Conservation (phyloP, 2,329 filamentous ascomycete genomes). For the Trichophyton benhamiae region DNA sequence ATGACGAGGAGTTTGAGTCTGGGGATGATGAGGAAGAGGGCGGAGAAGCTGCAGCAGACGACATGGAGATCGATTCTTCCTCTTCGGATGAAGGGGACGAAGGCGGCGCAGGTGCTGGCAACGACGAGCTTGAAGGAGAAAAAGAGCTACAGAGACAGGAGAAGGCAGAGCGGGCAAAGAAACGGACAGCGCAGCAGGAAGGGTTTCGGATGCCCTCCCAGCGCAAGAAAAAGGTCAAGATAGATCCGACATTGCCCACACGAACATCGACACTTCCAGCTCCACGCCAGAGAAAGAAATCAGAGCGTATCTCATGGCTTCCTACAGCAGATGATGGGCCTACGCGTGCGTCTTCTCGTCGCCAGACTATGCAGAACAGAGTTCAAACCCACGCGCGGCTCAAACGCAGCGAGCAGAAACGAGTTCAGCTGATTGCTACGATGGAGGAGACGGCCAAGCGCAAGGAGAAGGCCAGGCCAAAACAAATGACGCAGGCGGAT, state of each 20-base stretch:
- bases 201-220: constrained; percentile 46
- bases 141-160: constrained; percentile 70
- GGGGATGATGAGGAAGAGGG: constrained; percentile 44
- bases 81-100: constrained; percentile 70
- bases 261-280: constrained; percentile 23
- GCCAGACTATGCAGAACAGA: constrained; percentile 54
- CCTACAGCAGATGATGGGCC: constrained; percentile 51
- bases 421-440: constrained; percentile 38
- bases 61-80: constrained; percentile 76
- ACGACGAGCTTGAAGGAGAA: constrained; percentile 72
- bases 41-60: constrained; percentile 45
- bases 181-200: constrained; percentile 45
- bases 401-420: constrained; percentile 38
- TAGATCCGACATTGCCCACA: constrained; percentile 28
- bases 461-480: constrained; percentile 62
- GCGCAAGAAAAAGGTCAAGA: constrained; percentile 65
- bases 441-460: constrained; percentile 50
- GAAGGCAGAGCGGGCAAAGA: constrained; percentile 59
- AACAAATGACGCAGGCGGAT: constrained; percentile 75
- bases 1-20: constrained; percentile 38
- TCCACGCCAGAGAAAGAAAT: constrained; percentile 51
- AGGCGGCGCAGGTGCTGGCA: constrained; percentile 36
- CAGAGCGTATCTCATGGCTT: constrained; percentile 58
- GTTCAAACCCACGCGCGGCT: constrained; percentile 40
- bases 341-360: constrained; percentile 48